Conservation (phyloP, 345 rosid genomes). For the rapeseed (Brassica napus) region DNA sequence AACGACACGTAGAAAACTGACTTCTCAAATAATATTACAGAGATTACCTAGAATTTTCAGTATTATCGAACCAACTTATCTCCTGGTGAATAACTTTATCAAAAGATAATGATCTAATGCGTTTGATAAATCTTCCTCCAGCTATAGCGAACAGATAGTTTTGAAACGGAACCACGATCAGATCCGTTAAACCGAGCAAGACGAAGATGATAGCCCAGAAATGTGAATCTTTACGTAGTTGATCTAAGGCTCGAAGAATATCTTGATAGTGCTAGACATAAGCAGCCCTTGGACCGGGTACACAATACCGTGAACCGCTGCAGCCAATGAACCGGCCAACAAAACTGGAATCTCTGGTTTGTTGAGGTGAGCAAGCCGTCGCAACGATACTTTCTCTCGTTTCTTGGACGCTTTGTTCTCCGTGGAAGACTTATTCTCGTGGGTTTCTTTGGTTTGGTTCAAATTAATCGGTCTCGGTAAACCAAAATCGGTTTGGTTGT, state of each 20-base stretch:
- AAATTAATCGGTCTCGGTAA: constrained; percentile 21
- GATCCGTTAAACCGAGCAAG: constrained; percentile 39
- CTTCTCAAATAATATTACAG: no score
- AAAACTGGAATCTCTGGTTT: constrained; percentile 70
- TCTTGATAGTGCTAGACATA: constrained; percentile 60
- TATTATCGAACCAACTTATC: constrained; percentile 84
- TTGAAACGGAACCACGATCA: constrained; percentile 55
- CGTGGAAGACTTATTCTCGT: no score
- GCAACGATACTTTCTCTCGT: constrained; percentile 50
- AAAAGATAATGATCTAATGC: constrained; percentile 68
- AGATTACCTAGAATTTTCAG: constrained; percentile 55
- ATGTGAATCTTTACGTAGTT: constrained; percentile 54
- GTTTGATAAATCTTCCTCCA: constrained; percentile 67
- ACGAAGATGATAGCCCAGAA: constrained; percentile 57
- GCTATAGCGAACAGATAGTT: constrained; percentile 74
- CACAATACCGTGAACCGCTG: constrained; percentile 54
- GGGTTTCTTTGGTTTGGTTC: neutral
- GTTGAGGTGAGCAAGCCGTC: constrained; percentile 68
- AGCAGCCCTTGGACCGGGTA: constrained; percentile 47
- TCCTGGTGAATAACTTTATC: constrained; percentile 79
- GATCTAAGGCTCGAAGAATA: constrained; percentile 54
- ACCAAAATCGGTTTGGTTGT: no score
- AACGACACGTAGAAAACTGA: no score
- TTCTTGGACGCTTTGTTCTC: neutral
- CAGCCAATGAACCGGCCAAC: constrained; percentile 60